A percentile compares a stretch with the other conserved stretches of the same genome.
phyloP scores from a whole-genome alignment of 164 flowering plant species.

The Nymphaea colorata region DNA sequence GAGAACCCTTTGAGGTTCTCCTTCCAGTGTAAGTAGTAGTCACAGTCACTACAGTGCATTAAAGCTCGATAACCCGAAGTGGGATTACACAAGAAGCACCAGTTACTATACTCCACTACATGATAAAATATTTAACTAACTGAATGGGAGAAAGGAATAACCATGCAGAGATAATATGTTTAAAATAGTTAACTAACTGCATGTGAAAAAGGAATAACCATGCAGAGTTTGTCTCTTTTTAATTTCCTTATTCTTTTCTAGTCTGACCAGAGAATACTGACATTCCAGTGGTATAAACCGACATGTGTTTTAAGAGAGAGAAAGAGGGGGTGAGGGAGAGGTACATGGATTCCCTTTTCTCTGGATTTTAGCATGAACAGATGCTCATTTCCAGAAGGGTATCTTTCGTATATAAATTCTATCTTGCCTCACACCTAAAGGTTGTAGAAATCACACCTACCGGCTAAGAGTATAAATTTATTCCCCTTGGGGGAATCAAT shows the following conservation, averaged over 20 bases:
- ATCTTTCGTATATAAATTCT: background rate
- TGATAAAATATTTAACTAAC: background rate
- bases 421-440: background rate
- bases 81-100: background rate
- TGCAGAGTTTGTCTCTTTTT: background rate
- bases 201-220: background rate
- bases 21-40: background rate
- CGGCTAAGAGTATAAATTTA: background rate
- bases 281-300: background rate
- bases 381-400: background rate
- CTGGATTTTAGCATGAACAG: constrained; percentile 4
- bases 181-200: background rate
- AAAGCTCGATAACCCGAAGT: background rate
- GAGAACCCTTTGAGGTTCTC: background rate
- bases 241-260: too few species aligned
- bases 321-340: background rate
- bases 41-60: background rate
- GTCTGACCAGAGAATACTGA: background rate
- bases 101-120: background rate
- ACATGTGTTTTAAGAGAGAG: background rate
- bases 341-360: constrained; percentile 3
- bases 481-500: constrained; percentile 2
- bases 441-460: background rate
- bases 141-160: background rate
- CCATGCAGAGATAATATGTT: background rate